These are phyloP conservation scores for Chlamydomonas incerta DNA, from an alignment of 139 green algal species.

Conservation along the genomic window DNA sequence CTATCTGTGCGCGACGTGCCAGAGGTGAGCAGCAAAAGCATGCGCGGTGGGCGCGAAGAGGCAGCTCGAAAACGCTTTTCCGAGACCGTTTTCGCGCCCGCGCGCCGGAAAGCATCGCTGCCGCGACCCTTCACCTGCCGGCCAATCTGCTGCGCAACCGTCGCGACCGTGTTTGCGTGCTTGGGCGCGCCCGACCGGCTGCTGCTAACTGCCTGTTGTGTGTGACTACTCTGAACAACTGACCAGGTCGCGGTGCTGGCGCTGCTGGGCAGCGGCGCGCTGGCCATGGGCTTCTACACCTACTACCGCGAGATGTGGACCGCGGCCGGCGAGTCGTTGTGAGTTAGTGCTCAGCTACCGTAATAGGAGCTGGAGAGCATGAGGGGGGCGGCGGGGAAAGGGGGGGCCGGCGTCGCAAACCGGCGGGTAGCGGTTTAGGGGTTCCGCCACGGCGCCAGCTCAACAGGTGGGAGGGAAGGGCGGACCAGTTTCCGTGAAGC, in stretches of 20 bases:
- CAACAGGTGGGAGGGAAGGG: no score
- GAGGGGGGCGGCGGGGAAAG: neutral
- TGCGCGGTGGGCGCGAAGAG: neutral
- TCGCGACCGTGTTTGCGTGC: neutral
- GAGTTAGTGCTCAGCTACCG: no score
- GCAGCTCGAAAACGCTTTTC: neutral
- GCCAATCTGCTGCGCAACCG: no score
- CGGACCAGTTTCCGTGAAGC: no score
- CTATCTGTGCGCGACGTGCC: constrained; percentile 1
- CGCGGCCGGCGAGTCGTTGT: constrained; percentile 24
- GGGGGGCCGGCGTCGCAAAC: neutral
- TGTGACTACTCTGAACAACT: no score
- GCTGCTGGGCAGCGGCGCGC: neutral
- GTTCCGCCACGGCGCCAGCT: no score
- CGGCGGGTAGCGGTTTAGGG: no score
- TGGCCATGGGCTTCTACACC: constrained; percentile 13
- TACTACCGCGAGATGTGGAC: constrained; percentile 13
- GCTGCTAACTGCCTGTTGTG: neutral
- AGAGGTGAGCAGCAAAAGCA: neutral
- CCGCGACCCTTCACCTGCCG: no score
- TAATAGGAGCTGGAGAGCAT: no score
- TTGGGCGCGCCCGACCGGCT: neutral
- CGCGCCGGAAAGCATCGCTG: no score
- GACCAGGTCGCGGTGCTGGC: constrained; percentile 10
- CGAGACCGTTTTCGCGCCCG: neutral